These are phyloP conservation scores for Beauveria australis DNA, from an alignment of 2,329 filamentous ascomycete species.

Conservation along the genomic window DNA sequence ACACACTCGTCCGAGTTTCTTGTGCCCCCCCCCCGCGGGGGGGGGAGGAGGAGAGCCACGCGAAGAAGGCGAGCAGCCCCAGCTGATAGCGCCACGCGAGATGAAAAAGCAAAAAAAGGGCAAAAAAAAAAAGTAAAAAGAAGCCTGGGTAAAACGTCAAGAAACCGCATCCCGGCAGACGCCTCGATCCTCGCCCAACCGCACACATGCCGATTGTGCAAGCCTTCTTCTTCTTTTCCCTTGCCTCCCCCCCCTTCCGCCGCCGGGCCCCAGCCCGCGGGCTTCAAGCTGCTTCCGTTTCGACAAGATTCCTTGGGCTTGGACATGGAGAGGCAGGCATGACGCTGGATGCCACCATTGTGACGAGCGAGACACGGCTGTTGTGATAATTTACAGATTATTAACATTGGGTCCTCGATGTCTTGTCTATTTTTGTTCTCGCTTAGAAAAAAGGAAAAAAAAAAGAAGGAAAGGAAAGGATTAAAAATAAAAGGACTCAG, in stretches of 20 bases:
- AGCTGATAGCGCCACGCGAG: conserved; percentile 8
- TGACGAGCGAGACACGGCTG: neutral
- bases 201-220: neutral
- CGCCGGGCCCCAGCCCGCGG: neutral
- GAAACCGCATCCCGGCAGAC: neutral
- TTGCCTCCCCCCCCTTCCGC: neutral
- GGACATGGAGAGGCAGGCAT: neutral
- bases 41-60: neutral
- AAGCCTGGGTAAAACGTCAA: neutral
- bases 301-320: neutral
- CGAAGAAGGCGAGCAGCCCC: conserved; percentile 2
- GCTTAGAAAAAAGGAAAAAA: neutral
- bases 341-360: neutral
- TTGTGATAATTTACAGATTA: no score
- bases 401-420: no score
- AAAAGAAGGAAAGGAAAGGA: neutral
- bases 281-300: neutral
- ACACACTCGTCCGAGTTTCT: no score
- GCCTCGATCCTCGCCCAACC: neutral
- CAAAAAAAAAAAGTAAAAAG: neutral
- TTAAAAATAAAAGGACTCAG: neutral
- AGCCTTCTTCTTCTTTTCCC: no score
- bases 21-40: neutral
- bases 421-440: neutral
- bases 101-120: neutral